Base-by-base conservation (phyloP, 2,329 filamentous ascomycete genomes). In the Leptographium procerum region DNA sequence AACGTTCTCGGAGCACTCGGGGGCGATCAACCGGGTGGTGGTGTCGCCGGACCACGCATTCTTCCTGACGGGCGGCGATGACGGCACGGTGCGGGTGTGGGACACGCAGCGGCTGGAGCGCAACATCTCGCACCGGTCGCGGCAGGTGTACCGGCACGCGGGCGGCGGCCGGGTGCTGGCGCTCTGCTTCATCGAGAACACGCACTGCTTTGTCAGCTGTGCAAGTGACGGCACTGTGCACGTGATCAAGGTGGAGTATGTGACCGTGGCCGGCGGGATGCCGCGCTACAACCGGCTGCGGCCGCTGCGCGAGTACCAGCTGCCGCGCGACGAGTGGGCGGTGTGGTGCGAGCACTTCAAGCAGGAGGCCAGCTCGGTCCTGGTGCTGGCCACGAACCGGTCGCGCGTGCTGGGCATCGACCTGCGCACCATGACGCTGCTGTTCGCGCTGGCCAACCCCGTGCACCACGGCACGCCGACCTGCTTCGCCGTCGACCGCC, bases 281-380 rank as follows among this genome's bases (percentile, higher is more conserved):
- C 61, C 64, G 28, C 86, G 89, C 59, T 97, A 96, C 68, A 85
- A 88, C 50, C 91, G 89, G 65, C 79, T 92, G 47, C 83, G 78
- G 14, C 67, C 89, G 16, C 77, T 97, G 55, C 85, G 92, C 14
- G 86, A 92, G 65, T 92, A 95, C 69, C 85, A 89, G 63, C 82
- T 99, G 16, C 82, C 83, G 0, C 70, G 75, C 29, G 84, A 78
- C 48, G 91, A 97, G 69, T 84, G 87, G 67, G 91, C 88, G 0
- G 82, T 95, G 1, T 96, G 91, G 89, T 86, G 89, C 61, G 89
- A 96, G 68, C 92, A 99, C 71, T 96, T 90, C 71, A 89, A 89
- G 62, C 80, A 86, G 52, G 91, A 96, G 56, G 82, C 82, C 1
- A 84, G 80, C 63, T 97, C 92, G n/a, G 82, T 91, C 14, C 79